These are phyloP conservation scores for Aspergillus sp. DNA, from an alignment of 2,329 filamentous ascomycete genomes.

Conservation along the genomic window DNA sequence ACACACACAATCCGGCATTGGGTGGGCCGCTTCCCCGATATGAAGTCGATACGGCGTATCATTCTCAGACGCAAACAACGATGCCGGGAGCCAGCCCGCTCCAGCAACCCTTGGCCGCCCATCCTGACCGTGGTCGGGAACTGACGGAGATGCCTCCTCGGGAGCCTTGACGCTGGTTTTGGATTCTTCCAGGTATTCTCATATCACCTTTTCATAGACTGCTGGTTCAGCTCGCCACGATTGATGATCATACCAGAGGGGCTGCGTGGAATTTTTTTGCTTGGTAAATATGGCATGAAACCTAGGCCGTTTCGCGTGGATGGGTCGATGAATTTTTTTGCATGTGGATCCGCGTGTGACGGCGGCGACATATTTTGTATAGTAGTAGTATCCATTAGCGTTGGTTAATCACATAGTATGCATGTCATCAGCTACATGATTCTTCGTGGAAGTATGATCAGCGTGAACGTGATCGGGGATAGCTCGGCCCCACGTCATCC, in stretches of 20 bases:
- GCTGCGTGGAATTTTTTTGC: background rate
- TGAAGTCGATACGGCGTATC: constrained; percentile 28
- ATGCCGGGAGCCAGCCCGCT: constrained; percentile 6
- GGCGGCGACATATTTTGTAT: too few species aligned
- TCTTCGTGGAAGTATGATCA: too few species aligned
- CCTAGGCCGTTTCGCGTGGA: too few species aligned
- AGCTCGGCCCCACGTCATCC: too few species aligned
- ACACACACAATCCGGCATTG: constrained; percentile 21
- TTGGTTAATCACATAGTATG: too few species aligned
- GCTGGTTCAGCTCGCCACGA: constrained; percentile 1
- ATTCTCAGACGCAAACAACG: constrained; percentile 17
- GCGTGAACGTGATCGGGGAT: too few species aligned
- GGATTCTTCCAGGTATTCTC: background rate
- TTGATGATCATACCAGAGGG: background rate
- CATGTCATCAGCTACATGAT: too few species aligned
- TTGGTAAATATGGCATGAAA: background rate
- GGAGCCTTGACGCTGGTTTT: constrained; percentile 5
- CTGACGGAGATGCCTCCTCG: constrained; percentile 19
- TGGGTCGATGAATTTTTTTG: too few species aligned
- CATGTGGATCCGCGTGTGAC: too few species aligned
- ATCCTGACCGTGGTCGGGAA: constrained; percentile 13
- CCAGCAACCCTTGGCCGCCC: constrained; percentile 8
- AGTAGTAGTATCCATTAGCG: too few species aligned
- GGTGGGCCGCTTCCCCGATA: constrained; percentile 20
- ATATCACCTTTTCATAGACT: background rate